phyloP scores from a whole-genome alignment of 495 filamentous ascomycete genomes.

The Hyaloscypha bicolor region DNA sequence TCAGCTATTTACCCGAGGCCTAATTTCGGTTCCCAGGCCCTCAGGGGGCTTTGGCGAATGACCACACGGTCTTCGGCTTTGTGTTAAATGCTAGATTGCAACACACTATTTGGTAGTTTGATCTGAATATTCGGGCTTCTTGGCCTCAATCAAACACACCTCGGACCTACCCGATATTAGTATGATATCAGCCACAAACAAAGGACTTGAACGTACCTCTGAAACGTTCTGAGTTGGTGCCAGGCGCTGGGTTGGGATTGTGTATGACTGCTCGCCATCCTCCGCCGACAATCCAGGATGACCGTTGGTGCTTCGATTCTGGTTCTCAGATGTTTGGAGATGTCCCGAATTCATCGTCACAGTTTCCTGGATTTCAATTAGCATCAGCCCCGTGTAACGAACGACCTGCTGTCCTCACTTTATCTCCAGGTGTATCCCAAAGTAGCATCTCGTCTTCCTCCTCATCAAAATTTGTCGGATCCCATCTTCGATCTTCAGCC shows the following conservation, averaged over 20 bases:
- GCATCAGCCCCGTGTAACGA: background rate
- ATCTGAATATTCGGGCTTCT: background rate
- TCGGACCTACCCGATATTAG: constrained; percentile 45
- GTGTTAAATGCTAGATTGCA: background rate
- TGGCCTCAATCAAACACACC: constrained; percentile 53
- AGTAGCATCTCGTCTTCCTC: constrained; percentile 67
- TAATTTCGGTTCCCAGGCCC: background rate
- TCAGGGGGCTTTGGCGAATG: background rate
- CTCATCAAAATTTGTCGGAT: constrained; percentile 73
- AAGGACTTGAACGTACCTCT: constrained; percentile 42
- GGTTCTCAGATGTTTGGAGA: constrained; percentile 33
- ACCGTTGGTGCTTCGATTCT: constrained; percentile 29
- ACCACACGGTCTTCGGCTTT: background rate
- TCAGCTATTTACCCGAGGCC: background rate
- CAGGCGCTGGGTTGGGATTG: constrained; percentile 39
- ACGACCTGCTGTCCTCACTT: constrained; percentile 39
- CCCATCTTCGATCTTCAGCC: constrained; percentile 76
- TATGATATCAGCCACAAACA: constrained; percentile 12
- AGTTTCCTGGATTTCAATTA: constrained; percentile 26
- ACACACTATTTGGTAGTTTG: background rate
- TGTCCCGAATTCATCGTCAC: constrained; percentile 40
- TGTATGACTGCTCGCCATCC: background rate
- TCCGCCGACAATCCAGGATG: constrained; percentile 18
- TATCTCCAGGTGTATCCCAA: constrained; percentile 74
- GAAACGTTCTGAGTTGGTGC: constrained; percentile 71